A percentile compares a stretch with the other conserved stretches of the same genome.
Evolutionary conservation across 805 yeast genomes (phyloP).

Genomic region (Candida glaebosa): DNA sequence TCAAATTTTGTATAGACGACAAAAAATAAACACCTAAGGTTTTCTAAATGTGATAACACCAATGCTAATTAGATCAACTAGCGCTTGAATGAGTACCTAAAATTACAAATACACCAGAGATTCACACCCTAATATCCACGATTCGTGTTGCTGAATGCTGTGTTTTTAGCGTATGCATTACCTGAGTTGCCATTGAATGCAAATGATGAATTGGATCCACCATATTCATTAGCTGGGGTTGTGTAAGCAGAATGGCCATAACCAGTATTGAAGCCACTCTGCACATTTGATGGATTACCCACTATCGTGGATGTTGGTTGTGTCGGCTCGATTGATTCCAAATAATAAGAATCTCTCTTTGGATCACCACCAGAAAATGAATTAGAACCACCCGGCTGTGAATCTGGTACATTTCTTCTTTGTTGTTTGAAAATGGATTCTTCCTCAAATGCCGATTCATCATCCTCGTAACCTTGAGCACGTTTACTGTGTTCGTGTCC

Average conservation of each 20-base stretch:
- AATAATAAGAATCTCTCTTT: slow-evolving; percentile 27
- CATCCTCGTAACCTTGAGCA: slow-evolving; percentile 14
- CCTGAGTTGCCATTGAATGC: neutral
- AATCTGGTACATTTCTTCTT: slow-evolving; percentile 1
- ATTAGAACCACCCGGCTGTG: slow-evolving; percentile 1
- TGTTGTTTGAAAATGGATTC: slow-evolving; percentile 4
- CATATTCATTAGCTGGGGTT: slow-evolving; percentile 1
- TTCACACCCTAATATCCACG: slow-evolving; percentile 1
- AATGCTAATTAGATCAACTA: slow-evolving; percentile 1
- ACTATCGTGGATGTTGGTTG: slow-evolving; percentile 41
- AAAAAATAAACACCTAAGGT: no score
- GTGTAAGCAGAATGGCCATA: slow-evolving; percentile 10
- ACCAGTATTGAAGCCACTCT: slow-evolving; percentile 19
- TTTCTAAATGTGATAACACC: no score
- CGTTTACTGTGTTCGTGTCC: slow-evolving; percentile 48
- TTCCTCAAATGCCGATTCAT: slow-evolving; percentile 9
- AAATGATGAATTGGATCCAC: slow-evolving; percentile 1
- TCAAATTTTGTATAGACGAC: slow-evolving; percentile 30
- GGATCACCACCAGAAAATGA: slow-evolving; percentile 12
- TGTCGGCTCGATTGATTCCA: slow-evolving; percentile 34
- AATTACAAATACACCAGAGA: slow-evolving; percentile 1
- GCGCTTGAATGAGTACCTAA: neutral
- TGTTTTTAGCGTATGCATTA: slow-evolving; percentile 1
- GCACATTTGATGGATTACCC: slow-evolving; percentile 34
- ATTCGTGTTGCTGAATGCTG: slow-evolving; percentile 2